Conservation (phyloP, 441 rosid species). For the Gossypium aridum region DNA sequence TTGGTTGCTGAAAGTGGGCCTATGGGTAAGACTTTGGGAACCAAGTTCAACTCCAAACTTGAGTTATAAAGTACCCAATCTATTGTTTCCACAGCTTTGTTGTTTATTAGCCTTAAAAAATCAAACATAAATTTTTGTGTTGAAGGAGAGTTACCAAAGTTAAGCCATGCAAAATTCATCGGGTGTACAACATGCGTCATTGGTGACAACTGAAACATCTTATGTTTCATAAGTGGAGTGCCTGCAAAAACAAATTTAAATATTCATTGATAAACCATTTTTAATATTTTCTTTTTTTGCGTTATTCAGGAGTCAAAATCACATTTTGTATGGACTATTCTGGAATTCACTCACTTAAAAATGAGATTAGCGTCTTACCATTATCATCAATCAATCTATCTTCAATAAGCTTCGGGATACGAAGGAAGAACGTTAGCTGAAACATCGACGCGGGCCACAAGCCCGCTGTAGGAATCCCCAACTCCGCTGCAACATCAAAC, state of each 20-base stretch:
- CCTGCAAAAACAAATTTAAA: not conserved
- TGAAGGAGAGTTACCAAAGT: not conserved
- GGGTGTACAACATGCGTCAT: not conserved
- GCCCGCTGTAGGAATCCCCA: conserved; percentile 12
- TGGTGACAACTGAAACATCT: not conserved
- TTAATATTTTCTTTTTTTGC: not conserved
- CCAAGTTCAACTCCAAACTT: not conserved
- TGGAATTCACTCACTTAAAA: too few relatives aligned
- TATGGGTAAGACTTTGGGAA: not conserved
- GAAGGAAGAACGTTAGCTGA: not conserved
- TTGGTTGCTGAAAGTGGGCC: not conserved
- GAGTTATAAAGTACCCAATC: not conserved
- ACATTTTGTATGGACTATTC: too few relatives aligned
- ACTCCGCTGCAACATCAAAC: conserved; percentile 15
- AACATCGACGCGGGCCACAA: conserved; percentile 18
- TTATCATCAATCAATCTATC: conserved; percentile 16
- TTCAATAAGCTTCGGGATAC: conserved; percentile 9
- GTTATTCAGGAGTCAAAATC: not conserved
- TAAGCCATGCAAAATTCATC: not conserved
- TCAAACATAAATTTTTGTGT: not conserved
- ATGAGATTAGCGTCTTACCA: conserved; percentile 7
- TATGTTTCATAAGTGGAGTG: not conserved
- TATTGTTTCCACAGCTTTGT: not conserved
- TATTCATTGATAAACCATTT: too few relatives aligned
- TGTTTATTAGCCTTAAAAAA: not conserved